Percentiles rank a stretch among this genome's conserved stretches.
These are phyloP conservation scores for Ramicandelaber brevisporus DNA, from an alignment of 192 early-diverging fungal species.

Conservation along the genomic window DNA sequence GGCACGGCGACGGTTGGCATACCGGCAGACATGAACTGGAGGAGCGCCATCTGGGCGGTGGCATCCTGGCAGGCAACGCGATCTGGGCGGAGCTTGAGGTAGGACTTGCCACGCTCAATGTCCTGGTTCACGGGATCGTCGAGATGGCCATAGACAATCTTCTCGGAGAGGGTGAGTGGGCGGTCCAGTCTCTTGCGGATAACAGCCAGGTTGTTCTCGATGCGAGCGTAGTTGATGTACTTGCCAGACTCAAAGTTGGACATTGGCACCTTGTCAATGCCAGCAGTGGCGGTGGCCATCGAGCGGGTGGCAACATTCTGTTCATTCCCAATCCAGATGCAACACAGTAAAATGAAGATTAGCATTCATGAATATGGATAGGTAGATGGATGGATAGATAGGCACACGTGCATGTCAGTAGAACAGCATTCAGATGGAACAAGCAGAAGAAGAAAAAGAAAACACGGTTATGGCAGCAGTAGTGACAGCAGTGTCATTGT, in stretches of 20 bases:
- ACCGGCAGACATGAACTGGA: conserved; percentile 93
- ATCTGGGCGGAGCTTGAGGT: conserved; percentile 90
- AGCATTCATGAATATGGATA: not conserved
- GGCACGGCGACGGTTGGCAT: conserved; percentile 71
- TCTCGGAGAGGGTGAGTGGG: conserved; percentile 87
- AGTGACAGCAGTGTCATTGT: not conserved
- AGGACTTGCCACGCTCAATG: conserved; percentile 72
- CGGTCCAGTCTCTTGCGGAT: conserved; percentile 73
- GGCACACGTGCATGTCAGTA: not conserved
- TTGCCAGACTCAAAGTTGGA: conserved; percentile 78
- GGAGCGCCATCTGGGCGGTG: conserved; percentile 90
- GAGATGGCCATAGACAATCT: conserved; percentile 95
- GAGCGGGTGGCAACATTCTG: conserved; percentile 12
- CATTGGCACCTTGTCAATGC: conserved; percentile 57
- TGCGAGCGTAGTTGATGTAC: conserved; percentile 93
- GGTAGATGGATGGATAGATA: not conserved
- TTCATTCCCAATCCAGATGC: too few species aligned
- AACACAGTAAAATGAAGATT: not conserved
- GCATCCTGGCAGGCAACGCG: conserved; percentile 98
- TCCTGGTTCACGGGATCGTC: conserved; percentile 88
- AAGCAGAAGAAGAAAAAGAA: not conserved
- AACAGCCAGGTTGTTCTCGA: conserved; percentile 83
- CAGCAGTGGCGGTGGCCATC: conserved; percentile 16
- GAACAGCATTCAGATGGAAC: not conserved
- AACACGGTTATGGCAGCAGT: not conserved